Percentiles rank a stretch among this genome's conserved stretches.
phyloP scores from a whole-genome alignment of 345 rosid species.

The Boechera retrofracta region DNA sequence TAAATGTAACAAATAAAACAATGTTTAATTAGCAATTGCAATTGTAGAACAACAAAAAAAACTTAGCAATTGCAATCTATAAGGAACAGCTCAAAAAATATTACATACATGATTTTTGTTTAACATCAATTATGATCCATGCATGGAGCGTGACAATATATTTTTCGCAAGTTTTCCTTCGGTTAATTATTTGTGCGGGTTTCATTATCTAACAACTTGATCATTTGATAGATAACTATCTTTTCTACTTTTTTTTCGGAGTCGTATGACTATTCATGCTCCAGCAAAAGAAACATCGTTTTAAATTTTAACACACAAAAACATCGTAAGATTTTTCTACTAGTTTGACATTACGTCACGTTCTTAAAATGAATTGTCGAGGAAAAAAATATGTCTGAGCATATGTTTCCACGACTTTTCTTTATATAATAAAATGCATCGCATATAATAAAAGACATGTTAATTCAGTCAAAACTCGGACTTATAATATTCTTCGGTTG shows the following conservation, averaged over 20 bases:
- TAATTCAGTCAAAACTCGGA: conserved; percentile 22
- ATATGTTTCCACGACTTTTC: conserved; percentile 18
- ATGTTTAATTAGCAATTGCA: no score
- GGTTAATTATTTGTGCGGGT: background rate
- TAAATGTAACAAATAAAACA: no score
- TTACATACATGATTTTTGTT: background rate
- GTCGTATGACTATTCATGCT: background rate
- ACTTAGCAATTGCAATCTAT: no score
- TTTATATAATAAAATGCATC: background rate
- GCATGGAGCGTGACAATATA: background rate
- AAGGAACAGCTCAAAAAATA: no score
- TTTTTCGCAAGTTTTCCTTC: background rate
- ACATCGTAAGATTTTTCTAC: conserved; percentile 12
- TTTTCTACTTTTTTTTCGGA: background rate
- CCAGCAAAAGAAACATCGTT: conserved; percentile 10
- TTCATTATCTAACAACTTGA: conserved; percentile 26
- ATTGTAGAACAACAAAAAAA: no score
- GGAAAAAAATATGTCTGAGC: background rate
- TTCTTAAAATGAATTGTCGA: background rate
- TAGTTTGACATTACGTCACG: conserved; percentile 11
- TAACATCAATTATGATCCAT: background rate
- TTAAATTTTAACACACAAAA: conserved; percentile 3
- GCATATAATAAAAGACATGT: background rate
- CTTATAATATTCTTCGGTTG: conserved; percentile 6
- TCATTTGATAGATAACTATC: background rate